Base-by-base conservation (phyloP, 768 basidiomycete species). In the Tephrocybe sp. region DNA sequence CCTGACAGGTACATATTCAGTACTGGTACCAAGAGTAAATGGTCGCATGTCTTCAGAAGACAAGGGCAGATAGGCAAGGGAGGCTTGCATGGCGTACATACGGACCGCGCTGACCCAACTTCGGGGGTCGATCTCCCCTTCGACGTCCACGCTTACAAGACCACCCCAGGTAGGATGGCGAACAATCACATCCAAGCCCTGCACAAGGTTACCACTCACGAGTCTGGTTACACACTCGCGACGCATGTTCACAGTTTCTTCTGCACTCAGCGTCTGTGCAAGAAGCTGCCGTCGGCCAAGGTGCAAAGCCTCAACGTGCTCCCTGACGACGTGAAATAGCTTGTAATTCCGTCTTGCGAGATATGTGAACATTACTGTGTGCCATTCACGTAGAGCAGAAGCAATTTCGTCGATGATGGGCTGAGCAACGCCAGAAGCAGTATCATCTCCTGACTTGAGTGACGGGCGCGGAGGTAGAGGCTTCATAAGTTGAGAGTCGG, bases 371-470 rank as follows among this genome's bases (percentile, higher is more conserved):
- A 98, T 87, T 44, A 93, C 74, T 28, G 82, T 81, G 61, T 96
- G 89, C 94, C 95, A 98, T 80, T 98, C 96, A 31, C 96, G 84
- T 36, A 98, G 72, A 0, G 96, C 95, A 7, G 92, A 96, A 0
- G 96, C 92, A 56, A 98, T 96, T 73, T 98, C 96, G 69, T 98
- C 96, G 43, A 98, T 84, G 62, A 98, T 87, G 9, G 96, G 96
- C 62, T 97, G 94, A 2, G 67, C 71, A 18, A 77, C 75, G 9
- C 96, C 96, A 0, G 87, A 86, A 3, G 81, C 77, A 2, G 96
- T 98, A 58, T 98, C 95, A 63, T 97, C 96, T 30, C 92, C 92
- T 9, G 92, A 91, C 55, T 94, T 95, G 40, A 98, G 79, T n/a
- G 89, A 91, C 5, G 96, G 96, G 36, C 97, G 82, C 3, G 92